These are phyloP conservation scores for Penicillium coffeae DNA, from an alignment of 495 filamentous ascomycete species.

Conservation along the genomic window DNA sequence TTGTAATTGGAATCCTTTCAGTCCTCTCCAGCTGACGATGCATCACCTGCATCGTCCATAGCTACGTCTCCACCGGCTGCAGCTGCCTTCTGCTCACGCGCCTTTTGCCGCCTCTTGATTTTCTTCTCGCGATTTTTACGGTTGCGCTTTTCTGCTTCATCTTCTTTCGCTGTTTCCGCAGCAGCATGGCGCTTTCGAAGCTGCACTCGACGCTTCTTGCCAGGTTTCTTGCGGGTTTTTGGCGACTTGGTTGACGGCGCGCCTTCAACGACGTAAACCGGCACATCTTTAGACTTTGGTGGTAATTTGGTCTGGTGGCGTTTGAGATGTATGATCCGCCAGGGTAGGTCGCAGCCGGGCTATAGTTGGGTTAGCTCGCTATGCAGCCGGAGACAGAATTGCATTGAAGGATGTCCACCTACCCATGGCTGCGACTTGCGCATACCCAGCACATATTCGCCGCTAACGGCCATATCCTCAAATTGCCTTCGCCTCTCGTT, in stretches of 20 bases:
- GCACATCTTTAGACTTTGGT: conserved; percentile 17
- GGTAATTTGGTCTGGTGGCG: conserved; percentile 37
- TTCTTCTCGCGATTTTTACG: conserved; percentile 46
- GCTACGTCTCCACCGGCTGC: conserved; percentile 19
- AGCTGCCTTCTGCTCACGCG: conserved; percentile 39
- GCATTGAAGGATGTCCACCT: conserved; percentile 12
- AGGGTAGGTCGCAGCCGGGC: conserved; percentile 43
- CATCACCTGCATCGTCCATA: conserved; percentile 22
- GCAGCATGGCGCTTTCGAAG: conserved; percentile 34
- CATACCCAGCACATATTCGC: conserved; percentile 35
- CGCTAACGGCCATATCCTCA: conserved; percentile 40
- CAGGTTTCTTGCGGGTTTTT: conserved; percentile 41
- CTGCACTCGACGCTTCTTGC: conserved; percentile 45
- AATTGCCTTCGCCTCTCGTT: conserved; percentile 29
- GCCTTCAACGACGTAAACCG: conserved; percentile 25
- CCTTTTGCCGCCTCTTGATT: conserved; percentile 44
- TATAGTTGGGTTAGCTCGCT: conserved; percentile 1
- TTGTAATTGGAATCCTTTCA: neutral
- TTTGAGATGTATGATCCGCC: conserved; percentile 42
- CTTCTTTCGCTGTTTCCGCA: conserved; percentile 30
- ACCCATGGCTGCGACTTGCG: conserved; percentile 36
- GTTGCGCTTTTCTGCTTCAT: conserved; percentile 44
- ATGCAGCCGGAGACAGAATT: neutral
- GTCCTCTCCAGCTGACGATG: conserved; percentile 11
- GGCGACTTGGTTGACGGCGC: conserved; percentile 24